Percentiles rank a stretch among this genome's conserved stretches.
Conservation (phyloP, 805 yeast species). For the Geotrichum ghanense region DNA sequence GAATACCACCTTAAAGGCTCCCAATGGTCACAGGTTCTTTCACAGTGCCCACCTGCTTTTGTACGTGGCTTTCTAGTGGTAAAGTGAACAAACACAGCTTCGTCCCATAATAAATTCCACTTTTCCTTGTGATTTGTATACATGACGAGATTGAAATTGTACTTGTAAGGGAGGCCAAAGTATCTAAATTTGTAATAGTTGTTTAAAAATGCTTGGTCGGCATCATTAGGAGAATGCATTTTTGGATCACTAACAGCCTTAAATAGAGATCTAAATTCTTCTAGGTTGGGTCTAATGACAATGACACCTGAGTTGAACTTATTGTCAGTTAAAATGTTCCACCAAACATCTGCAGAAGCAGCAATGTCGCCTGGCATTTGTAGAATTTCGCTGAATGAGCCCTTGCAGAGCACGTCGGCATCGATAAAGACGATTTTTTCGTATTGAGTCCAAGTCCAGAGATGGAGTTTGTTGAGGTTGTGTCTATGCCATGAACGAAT, state of each 20-base stretch:
- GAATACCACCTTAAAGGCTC: conserved; percentile 12
- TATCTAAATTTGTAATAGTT: conserved; percentile 13
- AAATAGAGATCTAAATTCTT: conserved; percentile 16
- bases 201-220: conserved; percentile 19
- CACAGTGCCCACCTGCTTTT: conserved; percentile 3
- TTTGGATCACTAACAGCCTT: conserved; percentile 16
- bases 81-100: conserved; percentile 17
- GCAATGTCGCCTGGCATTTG: conserved; percentile 18
- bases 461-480: conserved; percentile 43
- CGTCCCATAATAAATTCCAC: conserved; percentile 18
- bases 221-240: conserved; percentile 19
- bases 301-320: conserved; percentile 18
- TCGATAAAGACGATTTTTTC: conserved; percentile 39
- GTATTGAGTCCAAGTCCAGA: conserved; percentile 38
- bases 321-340: conserved; percentile 16
- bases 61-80: conserved; percentile 14
- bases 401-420: conserved; percentile 36
- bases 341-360: conserved; percentile 18
- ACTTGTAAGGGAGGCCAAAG: conserved; percentile 16
- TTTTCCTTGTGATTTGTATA: conserved; percentile 12
- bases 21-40: neutral
- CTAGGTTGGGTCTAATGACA: conserved; percentile 17
- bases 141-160: conserved; percentile 17
- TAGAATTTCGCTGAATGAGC: conserved; percentile 15
- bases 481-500: conserved; percentile 13